Conservation (phyloP, 148 eudicot species). For the Camellia lanceoleosa region DNA sequence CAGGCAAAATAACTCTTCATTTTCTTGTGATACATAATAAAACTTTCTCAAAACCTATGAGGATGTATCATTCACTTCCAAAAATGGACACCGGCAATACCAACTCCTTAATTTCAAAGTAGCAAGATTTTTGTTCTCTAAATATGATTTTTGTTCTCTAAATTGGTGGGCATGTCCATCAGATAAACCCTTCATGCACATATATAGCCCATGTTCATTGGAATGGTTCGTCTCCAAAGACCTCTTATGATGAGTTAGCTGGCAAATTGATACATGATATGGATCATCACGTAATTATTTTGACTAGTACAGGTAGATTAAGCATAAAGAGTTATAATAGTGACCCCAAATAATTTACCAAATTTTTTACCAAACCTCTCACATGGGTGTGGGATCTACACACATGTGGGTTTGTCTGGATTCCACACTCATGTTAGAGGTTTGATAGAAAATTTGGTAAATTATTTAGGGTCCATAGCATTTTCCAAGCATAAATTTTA, state of each 20-base stretch:
- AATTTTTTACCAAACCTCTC: no score
- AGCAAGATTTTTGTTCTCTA: not conserved
- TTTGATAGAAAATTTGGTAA: no score
- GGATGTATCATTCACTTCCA: not conserved
- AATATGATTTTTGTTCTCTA: not conserved
- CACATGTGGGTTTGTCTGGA: no score
- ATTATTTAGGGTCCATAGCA: no score
- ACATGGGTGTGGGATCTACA: no score
- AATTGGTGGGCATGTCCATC: not conserved
- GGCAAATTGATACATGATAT: not conserved
- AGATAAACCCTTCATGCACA: not conserved
- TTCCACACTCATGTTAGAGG: no score
- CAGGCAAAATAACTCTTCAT: not conserved
- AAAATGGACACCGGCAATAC: not conserved
- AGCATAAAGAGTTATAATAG: not conserved
- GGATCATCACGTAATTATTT: not conserved
- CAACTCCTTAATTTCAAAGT: not conserved
- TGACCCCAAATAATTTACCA: no score
- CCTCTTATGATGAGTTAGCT: not conserved
- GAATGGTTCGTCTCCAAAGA: not conserved
- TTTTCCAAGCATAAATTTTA: not conserved
- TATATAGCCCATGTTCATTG: not conserved
- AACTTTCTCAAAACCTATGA: not conserved
- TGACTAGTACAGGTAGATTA: not conserved
- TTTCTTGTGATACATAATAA: not conserved